phyloP scores from a whole-genome alignment of 495 filamentous ascomycete species.

The Delitschia confertaspora region DNA sequence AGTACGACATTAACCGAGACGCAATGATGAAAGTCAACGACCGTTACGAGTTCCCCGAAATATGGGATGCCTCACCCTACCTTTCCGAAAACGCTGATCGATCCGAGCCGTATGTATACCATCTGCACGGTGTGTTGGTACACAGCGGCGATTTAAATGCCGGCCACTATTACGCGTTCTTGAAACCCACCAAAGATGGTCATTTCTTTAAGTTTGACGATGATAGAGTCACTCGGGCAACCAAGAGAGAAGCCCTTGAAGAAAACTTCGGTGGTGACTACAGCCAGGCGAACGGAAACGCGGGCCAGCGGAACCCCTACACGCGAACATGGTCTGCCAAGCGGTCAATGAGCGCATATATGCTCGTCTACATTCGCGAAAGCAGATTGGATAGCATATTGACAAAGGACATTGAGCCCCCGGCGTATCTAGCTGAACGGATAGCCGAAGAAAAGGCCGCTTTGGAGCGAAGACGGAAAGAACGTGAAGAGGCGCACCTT shows the following conservation, averaged over 20 bases:
- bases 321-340: conserved; percentile 58
- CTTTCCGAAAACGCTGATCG: conserved; percentile 78
- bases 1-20: conserved; percentile 91
- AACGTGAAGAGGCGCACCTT: conserved; percentile 86
- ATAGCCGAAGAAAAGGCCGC: conserved; percentile 66
- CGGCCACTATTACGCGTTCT: conserved; percentile 97
- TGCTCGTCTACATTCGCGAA: conserved; percentile 96
- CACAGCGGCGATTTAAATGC: conserved; percentile 95
- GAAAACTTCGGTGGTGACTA: conserved; percentile 96
- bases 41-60: conserved; percentile 91
- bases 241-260: conserved; percentile 82
- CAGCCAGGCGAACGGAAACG: conserved; percentile 47
- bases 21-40: conserved; percentile 99
- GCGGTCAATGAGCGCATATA: conserved; percentile 79
- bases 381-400: conserved; percentile 72
- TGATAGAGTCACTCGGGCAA: conserved; percentile 87
- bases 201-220: conserved; percentile 97
- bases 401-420: conserved; percentile 63
- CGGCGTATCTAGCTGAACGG: conserved; percentile 54
- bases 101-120: conserved; percentile 81
- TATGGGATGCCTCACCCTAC: conserved; percentile 83
- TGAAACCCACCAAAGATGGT: conserved; percentile 86
- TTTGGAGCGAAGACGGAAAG: conserved; percentile 64
- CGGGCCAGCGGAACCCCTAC: conserved; percentile 55
- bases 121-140: conserved; percentile 90